Percentiles rank a stretch among this genome's conserved stretches.
These are phyloP conservation scores for Hypomyces perniciosus DNA, from an alignment of 2,329 filamentous ascomycete genomes.

Conservation along the genomic window DNA sequence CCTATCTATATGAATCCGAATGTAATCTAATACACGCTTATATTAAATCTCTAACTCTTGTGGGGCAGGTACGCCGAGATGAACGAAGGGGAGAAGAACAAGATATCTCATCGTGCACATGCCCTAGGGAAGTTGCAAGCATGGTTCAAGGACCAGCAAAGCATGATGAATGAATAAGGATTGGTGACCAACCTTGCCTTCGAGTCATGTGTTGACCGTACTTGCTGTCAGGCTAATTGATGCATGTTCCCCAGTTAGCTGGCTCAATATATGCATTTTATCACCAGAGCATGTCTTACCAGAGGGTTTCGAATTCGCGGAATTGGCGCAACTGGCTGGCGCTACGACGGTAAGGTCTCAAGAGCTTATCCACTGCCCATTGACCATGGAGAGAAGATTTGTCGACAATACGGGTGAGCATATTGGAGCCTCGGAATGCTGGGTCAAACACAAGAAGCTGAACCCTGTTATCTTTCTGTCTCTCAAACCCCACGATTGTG, in stretches of 20 bases:
- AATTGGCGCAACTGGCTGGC: constrained; percentile 62
- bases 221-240: neutral
- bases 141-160: constrained; percentile 51
- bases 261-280: too few relatives aligned
- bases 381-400: constrained; percentile 38
- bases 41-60: neutral
- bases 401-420: constrained; percentile 54
- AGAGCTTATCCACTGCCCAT: constrained; percentile 34
- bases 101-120: constrained; percentile 82
- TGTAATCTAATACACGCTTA: neutral
- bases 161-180: too few relatives aligned
- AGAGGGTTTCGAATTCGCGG: constrained; percentile 72
- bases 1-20: neutral
- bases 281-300: constrained; percentile 39
- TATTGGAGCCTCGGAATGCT: constrained; percentile 64
- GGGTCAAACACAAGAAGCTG: constrained; percentile 86
- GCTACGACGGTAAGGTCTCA: constrained; percentile 70
- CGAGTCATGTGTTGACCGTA: too few relatives aligned
- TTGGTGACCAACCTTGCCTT: too few relatives aligned
- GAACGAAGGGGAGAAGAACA: constrained; percentile 82
- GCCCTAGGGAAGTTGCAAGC: constrained; percentile 80
- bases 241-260: neutral
- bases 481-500: constrained; percentile 82
- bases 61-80: constrained; percentile 78
- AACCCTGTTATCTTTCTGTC: constrained; percentile 52